Base-by-base conservation (phyloP, 129 eudicot genomes). In the Artemisia tridentata region DNA sequence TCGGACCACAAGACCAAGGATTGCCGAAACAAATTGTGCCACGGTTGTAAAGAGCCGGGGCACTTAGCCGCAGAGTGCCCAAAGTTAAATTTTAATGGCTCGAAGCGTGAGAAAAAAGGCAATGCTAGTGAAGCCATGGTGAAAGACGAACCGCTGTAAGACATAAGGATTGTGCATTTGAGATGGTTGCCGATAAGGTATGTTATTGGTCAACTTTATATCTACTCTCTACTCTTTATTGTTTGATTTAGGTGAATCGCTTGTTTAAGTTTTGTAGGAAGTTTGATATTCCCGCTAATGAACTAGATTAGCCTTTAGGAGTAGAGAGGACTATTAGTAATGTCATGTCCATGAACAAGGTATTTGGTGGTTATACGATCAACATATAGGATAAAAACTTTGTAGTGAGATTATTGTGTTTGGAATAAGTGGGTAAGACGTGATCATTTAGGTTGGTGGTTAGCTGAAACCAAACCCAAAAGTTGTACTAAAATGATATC, bases 1-100 rank as follows among this genome's bases (percentile, higher is more conserved):
- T 7, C 52, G 12, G 77, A 58, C 46, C 77, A 72, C 27, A 8
- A 27, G 56, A 65, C 23, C 3, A 43, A 25, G 23, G 77, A 72
- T 11, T 72, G 77, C 69, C 41, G 38, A 19, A 55, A 41, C 3
- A 69, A 55, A 55, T 63, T n/a, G 16, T 50, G 55, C 55, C 16
- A 50, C 16, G 55, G 55, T 14, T 50, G 55, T 50, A n/a, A n/a
- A 2, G 55, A n/a, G 15, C 1, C 55, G 7, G 55, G 16, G 15
- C 55, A 50, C 55, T 12, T 50, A 4, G 13, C 16, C 16, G 55
- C 55, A 50, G 55, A 50, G 14, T 50, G 55, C 55, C 55, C 55
- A 12, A 50, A 50, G 16, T n/a, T n/a, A 12, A 51, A 51, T 5
- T 1, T 51, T 5, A 51, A 10, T 34, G 43, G 43, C 43, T 34